phyloP scores from a whole-genome alignment of 2,329 filamentous ascomycete species.

The Aspergillus luchuensis region DNA sequence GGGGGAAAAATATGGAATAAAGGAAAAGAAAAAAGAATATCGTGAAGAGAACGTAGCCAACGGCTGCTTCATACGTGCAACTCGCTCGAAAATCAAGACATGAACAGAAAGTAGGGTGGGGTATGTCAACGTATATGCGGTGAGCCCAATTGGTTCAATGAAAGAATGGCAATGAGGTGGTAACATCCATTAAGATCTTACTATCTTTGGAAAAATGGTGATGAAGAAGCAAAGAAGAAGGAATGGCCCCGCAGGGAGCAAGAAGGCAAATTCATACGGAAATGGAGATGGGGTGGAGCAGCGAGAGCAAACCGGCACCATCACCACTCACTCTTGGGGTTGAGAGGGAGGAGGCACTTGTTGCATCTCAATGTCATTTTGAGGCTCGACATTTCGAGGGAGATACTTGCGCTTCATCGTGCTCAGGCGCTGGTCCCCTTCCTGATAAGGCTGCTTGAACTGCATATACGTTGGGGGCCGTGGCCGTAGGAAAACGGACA shows the following conservation, averaged over 20 bases:
- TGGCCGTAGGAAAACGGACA: conserved; percentile 78
- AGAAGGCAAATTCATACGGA: conserved; percentile 4
- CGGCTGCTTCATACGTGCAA: neutral
- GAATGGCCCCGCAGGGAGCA: neutral
- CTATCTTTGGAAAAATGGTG: neutral
- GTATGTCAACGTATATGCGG: conserved; percentile 5
- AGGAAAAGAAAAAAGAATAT: neutral
- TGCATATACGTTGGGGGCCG: conserved; percentile 84
- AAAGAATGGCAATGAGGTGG: conserved; percentile 5
- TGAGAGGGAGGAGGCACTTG: conserved; percentile 47
- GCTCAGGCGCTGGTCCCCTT: conserved; percentile 84
- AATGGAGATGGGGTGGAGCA: neutral
- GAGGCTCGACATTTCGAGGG: conserved; percentile 52
- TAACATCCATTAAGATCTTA: conserved; percentile 7
- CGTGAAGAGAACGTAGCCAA: conserved; percentile 7
- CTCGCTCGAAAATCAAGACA: conserved; percentile 5
- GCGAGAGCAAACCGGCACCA: neutral
- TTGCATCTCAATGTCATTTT: conserved; percentile 73
- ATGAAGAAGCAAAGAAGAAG: conserved; percentile 8
- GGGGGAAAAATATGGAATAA: neutral
- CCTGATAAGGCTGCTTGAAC: conserved; percentile 75
- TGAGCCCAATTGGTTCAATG: neutral
- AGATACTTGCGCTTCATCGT: conserved; percentile 56
- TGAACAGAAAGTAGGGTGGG: neutral
- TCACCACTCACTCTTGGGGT: conserved; percentile 21